Evolutionary conservation across 1,284 basidiomycete species (phyloP), one percentile per base, ranked within the genome.

Genomic region (Peniophora sp.): DNA sequence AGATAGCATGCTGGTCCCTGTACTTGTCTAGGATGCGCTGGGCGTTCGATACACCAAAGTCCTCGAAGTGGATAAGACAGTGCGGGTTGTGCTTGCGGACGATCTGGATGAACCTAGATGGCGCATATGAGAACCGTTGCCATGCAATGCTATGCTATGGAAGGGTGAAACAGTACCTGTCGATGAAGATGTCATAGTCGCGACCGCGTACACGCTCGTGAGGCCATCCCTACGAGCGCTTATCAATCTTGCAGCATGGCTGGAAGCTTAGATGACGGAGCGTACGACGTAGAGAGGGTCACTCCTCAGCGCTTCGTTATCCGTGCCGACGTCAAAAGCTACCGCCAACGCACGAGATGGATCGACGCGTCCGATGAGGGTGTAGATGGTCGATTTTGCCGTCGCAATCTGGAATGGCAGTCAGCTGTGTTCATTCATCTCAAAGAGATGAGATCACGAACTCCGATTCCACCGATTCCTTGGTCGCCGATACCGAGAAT

Each of bases 381-480:
- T 87, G 64, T 94, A 93, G 20, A 95, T 82, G 3, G 79, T 85
- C 2, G 88, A 77, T 71, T 96, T 96, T n/a, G 91, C 91, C 3
- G 87, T 81, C 0, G 88, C 85, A 58, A 96, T 95, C 78, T 89
- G 36, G n/a, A 17, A 5, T n/a, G 8, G 5, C 18, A 5, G 15
- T n/a, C 8, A 41, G 37, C n/a, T 10, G 10, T n/a, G n/a, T n/a
- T 10, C 10, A 36, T 10, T 10, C n/a, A 36, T 36, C 10, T 10
- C 34, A 36, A 10, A n/a, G 10, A 36, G 10, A 10, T n/a, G 10
- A 36, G n/a, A 10, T 10, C 34, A 10, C 34, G 10, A n/a, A 36
- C 10, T 10, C 34, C 34, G 10, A 36, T 20, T 17, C 5, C 74
- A 20, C 75, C 75, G 34, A 78, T 75, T 9, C 84, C 84, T 59